phyloP scores from a whole-genome alignment of 176 grass and related monocot genomes.

The Dendrocalamus sinicus region DNA sequence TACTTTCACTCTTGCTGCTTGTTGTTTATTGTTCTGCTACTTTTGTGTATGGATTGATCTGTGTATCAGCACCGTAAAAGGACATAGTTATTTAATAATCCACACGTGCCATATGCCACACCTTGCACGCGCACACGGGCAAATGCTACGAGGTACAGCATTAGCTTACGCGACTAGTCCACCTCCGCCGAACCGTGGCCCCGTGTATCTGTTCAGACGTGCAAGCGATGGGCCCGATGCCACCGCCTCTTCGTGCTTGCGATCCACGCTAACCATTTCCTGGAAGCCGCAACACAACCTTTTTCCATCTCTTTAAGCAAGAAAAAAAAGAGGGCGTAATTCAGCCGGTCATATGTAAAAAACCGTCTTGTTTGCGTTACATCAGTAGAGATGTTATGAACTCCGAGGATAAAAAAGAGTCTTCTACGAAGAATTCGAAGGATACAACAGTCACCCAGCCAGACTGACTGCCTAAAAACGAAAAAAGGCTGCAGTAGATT shows the following conservation, averaged over 20 bases:
- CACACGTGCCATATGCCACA: slow-evolving; percentile 20
- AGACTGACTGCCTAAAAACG: not conserved
- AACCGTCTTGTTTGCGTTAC: not conserved
- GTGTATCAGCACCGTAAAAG: no score
- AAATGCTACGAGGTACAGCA: not conserved
- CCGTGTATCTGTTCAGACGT: slow-evolving; percentile 17
- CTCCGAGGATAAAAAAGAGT: not conserved
- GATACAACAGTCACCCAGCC: not conserved
- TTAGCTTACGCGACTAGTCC: not conserved
- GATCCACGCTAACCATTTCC: slow-evolving; percentile 38
- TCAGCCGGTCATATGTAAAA: not conserved
- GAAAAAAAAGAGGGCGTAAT: not conserved
- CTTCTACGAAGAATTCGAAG: not conserved
- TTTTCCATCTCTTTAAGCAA: not conserved
- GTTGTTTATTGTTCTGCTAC: no score
- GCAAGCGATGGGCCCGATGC: slow-evolving; percentile 28
- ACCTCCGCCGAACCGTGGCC: slow-evolving; percentile 29
- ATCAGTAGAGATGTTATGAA: not conserved
- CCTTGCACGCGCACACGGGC: not conserved
- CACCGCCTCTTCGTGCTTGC: slow-evolving; percentile 32
- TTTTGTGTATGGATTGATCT: no score
- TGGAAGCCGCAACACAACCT: not conserved
- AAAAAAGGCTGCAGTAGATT: no score
- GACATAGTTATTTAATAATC: no score
- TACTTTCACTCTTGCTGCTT: no score